Evolutionary conservation across 345 rosid genomes (phyloP).

Genomic region (Schrenkiella parvula): DNA sequence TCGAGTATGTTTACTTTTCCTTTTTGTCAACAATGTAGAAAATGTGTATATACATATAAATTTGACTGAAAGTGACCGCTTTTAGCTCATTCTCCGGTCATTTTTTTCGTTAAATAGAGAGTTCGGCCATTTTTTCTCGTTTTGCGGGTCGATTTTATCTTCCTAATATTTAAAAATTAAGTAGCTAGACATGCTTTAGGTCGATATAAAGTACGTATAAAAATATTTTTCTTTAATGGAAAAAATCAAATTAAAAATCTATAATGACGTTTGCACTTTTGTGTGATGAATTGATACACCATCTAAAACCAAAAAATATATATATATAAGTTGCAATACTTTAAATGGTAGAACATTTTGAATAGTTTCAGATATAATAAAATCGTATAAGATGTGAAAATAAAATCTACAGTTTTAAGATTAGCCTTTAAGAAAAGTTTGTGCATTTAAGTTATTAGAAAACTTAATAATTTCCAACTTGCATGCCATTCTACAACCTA

Average conservation of each 20-base stretch:
- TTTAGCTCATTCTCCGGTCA: background rate
- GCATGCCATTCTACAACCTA: background rate
- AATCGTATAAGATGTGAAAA: background rate
- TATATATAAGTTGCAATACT: background rate
- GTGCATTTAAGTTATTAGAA: background rate
- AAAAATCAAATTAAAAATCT: background rate
- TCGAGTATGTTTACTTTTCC: background rate
- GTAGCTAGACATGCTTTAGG: background rate
- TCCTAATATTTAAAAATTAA: background rate
- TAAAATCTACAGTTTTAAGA: background rate
- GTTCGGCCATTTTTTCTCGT: slow-evolving; percentile 6
- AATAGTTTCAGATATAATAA: background rate
- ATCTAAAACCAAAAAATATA: background rate
- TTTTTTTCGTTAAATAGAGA: slow-evolving; percentile 3
- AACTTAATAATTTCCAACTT: background rate
- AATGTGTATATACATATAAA: background rate
- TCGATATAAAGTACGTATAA: background rate
- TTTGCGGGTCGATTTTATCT: background rate
- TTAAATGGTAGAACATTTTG: background rate
- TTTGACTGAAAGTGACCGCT: slow-evolving; percentile 13
- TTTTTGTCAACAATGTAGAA: slow-evolving; percentile 18
- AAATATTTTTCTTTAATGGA: background rate
- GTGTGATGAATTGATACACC: background rate
- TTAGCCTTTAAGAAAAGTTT: background rate
- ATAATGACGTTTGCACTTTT: background rate